Evolutionary conservation across 169 alveolate species (phyloP).

Genomic region (Plasmodium inui): DNA sequence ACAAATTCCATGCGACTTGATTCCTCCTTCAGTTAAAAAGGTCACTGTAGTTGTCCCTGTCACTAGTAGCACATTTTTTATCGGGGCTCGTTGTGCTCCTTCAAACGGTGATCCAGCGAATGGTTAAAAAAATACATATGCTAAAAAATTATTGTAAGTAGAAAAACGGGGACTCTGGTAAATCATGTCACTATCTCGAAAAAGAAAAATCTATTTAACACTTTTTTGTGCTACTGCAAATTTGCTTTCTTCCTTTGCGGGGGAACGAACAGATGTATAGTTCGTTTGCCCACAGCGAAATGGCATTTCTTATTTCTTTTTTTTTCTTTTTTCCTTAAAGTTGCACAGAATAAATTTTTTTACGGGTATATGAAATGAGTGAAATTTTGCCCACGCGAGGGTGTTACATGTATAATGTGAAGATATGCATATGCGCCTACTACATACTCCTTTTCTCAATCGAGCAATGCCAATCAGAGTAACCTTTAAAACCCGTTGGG

Average conservation of each 20-base stretch:
- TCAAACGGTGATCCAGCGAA: not conserved
- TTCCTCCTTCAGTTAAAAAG: not conserved
- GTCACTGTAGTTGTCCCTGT: not conserved
- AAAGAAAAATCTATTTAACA: not conserved
- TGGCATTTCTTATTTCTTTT: not conserved
- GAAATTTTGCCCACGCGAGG: not conserved
- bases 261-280: not conserved
- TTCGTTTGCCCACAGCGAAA: not conserved
- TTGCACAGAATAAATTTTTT: not conserved
- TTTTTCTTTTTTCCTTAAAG: not conserved
- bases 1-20: not conserved
- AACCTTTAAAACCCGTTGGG: not conserved
- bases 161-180: not conserved
- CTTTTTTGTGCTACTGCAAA: not conserved
- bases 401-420: not conserved
- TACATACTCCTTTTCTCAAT: not conserved
- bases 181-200: not conserved
- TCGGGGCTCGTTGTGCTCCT: not conserved
- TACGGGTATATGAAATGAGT: not conserved
- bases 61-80: not conserved
- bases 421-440: not conserved
- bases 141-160: not conserved
- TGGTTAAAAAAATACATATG: not conserved
- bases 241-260: not conserved
- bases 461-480: not conserved